Evolutionary conservation across 176 grass and related monocot species (phyloP), one percentile per base, ranked within the genome.

Genomic region (Juncus effusus): DNA sequence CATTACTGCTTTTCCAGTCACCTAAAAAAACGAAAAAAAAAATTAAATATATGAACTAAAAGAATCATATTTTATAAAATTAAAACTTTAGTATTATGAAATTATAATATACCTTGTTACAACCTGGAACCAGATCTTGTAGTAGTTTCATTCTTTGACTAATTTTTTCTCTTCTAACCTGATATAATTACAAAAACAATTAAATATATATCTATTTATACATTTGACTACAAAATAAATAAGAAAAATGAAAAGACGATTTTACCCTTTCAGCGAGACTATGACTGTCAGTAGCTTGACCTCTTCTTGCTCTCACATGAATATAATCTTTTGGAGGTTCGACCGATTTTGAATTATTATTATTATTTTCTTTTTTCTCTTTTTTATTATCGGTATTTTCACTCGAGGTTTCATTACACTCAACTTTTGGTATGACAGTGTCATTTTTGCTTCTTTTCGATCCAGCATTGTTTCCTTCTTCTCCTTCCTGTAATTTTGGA

Each of bases 281-380:
- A 70, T 96, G 91, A 76, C 87, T 96, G 35, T 91, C 93, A 11
- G 93, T 96, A 0, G 93, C 93, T 77, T 96, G 88, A 0, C 93
- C 93, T 81, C 93, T 83, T 74, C 93, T 88, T 6, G 93, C 93
- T 76, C 93, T 86, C 51, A 92, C 93, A 86, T 96, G 93, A 78
- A 96, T 84, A 63, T 96, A 96, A 74, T 96, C 93, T 59, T 86
- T 91, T 49, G 75, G 93, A 0, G 93, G 88, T 40, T 96, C 93
- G 10, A 59, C 78, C 51, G 62, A 67, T 72, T 84, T 96, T 10
- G 63, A 63, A 47, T 47, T 47, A 47, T 47, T 47, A 9, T 89
- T 91, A 61, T 76, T 85, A 51, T 78, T 75, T 52, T 91, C 65
- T 40, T 73, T 73, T 38, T 77, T 85, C 13, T 72, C 73, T 38